phyloP scores from a whole-genome alignment of 176 grass and related monocot species.

The Hordeum marinum region DNA sequence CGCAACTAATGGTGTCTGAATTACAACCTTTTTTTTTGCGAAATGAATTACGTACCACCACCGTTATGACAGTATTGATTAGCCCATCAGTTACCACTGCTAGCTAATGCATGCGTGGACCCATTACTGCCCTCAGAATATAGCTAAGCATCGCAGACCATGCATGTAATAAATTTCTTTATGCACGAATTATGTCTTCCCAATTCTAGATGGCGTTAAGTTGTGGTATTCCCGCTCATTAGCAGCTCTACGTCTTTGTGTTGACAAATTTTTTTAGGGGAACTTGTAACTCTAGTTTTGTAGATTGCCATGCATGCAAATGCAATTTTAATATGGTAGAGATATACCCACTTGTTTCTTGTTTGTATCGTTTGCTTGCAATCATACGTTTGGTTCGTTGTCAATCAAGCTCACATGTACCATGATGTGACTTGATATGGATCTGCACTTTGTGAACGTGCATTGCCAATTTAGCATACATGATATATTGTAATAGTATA shows the following conservation, averaged over 20 bases:
- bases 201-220: background rate
- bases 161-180: background rate
- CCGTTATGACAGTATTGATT: background rate
- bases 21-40: background rate
- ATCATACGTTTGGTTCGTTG: background rate
- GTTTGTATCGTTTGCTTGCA: background rate
- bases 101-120: background rate
- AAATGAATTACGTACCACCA: no score
- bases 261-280: no score
- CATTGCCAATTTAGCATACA: background rate
- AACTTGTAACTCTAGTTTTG: background rate
- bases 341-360: background rate
- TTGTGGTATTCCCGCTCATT: background rate
- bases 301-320: background rate
- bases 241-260: background rate
- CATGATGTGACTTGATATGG: background rate
- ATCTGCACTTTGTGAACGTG: slow-evolving; percentile 3
- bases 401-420: slow-evolving; percentile 13
- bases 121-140: background rate
- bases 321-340: no score
- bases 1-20: background rate
- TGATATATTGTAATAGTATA: background rate
- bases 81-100: background rate
- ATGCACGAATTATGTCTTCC: background rate
- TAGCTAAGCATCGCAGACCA: background rate